Conservation (phyloP, 2,329 filamentous ascomycete species). For the Plenodomus lindquistii region DNA sequence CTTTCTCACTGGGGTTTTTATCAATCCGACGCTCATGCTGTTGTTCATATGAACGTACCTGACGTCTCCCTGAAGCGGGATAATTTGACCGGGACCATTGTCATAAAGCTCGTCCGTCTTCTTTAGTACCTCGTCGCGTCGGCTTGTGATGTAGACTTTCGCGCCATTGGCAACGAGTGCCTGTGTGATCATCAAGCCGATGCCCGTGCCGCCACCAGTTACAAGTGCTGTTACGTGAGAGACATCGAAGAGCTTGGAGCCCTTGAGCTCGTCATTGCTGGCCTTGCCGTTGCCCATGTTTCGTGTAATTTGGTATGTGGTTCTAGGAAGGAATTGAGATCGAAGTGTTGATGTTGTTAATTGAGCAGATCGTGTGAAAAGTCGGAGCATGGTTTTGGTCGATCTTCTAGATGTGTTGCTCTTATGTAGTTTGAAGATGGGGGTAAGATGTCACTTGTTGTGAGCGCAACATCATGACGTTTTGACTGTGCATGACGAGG, state of each 20-base stretch:
- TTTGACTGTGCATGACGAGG: conserved; percentile 20
- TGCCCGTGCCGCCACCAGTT: conserved; percentile 52
- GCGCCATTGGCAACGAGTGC: conserved; percentile 66
- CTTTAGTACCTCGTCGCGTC: conserved; percentile 40
- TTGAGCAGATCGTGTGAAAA: conserved; percentile 25
- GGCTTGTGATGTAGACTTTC: conserved; percentile 51
- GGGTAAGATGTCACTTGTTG: conserved; percentile 12
- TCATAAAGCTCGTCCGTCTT: conserved; percentile 53
- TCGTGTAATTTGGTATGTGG: conserved; percentile 25
- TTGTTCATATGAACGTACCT: conserved; percentile 22
- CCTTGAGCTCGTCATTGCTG: conserved; percentile 46
- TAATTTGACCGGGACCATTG: conserved; percentile 52
- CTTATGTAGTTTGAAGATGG: conserved; percentile 16
- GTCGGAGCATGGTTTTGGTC: conserved; percentile 33
- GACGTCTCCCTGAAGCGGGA: conserved; percentile 41
- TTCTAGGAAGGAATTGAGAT: conserved; percentile 15
- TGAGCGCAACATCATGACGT: conserved; percentile 38
- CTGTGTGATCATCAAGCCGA: conserved; percentile 66
- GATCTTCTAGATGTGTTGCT: conserved; percentile 1
- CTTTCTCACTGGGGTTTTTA: conserved; percentile 48
- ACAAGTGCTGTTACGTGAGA: conserved; percentile 51
- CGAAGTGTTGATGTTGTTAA: conserved; percentile 7
- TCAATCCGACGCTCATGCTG: not conserved
- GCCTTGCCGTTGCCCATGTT: conserved; percentile 42
- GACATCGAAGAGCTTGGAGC: conserved; percentile 51